phyloP scores from a whole-genome alignment of 495 filamentous ascomycete genomes.

The Penicillium maclennaniae region DNA sequence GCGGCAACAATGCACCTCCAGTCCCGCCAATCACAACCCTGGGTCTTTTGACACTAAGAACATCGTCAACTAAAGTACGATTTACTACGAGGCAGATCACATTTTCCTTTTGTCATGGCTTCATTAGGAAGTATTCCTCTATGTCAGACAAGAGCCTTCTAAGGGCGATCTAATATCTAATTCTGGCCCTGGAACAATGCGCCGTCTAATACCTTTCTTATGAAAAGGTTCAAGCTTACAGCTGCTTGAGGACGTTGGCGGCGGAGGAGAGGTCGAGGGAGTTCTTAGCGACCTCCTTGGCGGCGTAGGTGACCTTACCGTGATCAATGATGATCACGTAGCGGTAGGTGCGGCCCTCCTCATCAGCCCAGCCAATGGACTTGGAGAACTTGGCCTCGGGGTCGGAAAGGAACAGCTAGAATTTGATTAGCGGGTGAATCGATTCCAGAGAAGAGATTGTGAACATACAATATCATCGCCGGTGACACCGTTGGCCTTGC shows the following conservation, averaged over 20 bases:
- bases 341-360: conserved; percentile 67
- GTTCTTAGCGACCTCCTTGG: conserved; percentile 68
- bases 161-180: conserved; percentile 15
- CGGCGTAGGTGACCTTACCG: conserved; percentile 85
- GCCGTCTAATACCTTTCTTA: conserved; percentile 11
- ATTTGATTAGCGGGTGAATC: not conserved
- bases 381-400: conserved; percentile 72
- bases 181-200: conserved; percentile 8
- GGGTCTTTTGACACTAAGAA: conserved; percentile 3
- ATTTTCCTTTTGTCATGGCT: conserved; percentile 19
- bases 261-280: conserved; percentile 51
- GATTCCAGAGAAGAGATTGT: not conserved
- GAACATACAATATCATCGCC: conserved; percentile 69
- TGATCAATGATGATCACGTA: conserved; percentile 88
- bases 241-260: conserved; percentile 27
- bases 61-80: not conserved
- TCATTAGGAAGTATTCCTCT: conserved; percentile 29
- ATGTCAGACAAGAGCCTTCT: conserved; percentile 14
- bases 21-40: conserved; percentile 8
- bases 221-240: conserved; percentile 17
- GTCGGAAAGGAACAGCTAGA: conserved; percentile 83
- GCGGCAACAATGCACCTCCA: not conserved
- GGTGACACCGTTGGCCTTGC: conserved; percentile 84
- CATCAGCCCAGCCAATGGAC: conserved; percentile 75
- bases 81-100: not conserved